phyloP scores from a whole-genome alignment of 2,329 filamentous ascomycete genomes.

The Cytospora piceicola region DNA sequence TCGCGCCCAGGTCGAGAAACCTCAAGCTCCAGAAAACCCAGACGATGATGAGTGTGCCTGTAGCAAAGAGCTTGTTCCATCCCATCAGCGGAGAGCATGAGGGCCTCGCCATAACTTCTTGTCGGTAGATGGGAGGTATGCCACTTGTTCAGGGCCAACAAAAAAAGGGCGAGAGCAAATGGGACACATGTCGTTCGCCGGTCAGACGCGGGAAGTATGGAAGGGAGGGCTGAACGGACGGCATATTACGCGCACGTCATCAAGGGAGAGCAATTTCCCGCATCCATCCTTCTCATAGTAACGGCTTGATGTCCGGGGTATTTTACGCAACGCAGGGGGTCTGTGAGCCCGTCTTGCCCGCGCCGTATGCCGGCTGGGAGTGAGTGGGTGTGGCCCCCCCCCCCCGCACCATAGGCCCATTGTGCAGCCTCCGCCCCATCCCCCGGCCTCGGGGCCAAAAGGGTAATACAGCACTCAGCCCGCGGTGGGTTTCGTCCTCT shows the following conservation, averaged over 20 bases:
- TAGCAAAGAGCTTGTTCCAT: slow-evolving; percentile 24
- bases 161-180: background rate
- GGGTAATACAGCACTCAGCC: too few relatives aligned
- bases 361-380: background rate
- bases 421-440: too few relatives aligned
- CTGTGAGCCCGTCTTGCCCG: background rate
- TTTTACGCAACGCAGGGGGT: background rate
- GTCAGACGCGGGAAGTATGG: background rate
- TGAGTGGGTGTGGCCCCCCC: too few relatives aligned
- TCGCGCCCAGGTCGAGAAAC: slow-evolving; percentile 1
- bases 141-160: background rate
- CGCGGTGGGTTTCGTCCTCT: too few relatives aligned
- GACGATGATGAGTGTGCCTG: slow-evolving; percentile 21
- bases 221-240: background rate
- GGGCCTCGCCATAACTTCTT: slow-evolving; percentile 19
- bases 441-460: too few relatives aligned
- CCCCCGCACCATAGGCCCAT: too few relatives aligned
- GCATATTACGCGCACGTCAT: background rate
- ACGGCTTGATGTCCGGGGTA: too few relatives aligned
- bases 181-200: background rate
- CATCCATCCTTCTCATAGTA: background rate
- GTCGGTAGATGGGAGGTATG: background rate
- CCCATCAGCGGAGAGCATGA: slow-evolving; percentile 12
- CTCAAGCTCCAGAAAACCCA: slow-evolving; percentile 26
- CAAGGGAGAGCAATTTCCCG: background rate